Evolutionary conservation across 73 alveolate genomes (phyloP).

Genomic region (Halteria grandinella): DNA sequence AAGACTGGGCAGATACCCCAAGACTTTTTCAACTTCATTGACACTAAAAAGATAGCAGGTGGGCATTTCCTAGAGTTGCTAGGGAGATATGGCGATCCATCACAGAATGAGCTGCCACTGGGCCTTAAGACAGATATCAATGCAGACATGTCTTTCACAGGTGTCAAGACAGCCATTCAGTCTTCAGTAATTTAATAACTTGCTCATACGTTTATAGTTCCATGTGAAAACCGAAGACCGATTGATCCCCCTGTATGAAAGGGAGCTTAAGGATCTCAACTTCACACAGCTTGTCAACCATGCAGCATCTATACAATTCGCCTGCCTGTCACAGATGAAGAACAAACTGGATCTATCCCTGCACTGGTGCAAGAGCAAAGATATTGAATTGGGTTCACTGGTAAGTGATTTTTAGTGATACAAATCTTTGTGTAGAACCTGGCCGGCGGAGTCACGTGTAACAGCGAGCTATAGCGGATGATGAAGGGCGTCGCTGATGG

Average conservation of each 20-base stretch:
- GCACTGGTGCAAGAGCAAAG: neutral
- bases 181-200: neutral
- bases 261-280: neutral
- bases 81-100: conserved; percentile 41
- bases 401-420: neutral
- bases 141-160: conserved; percentile 49
- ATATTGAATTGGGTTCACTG: conserved; percentile 2
- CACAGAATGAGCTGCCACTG: conserved; percentile 19
- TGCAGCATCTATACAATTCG: neutral
- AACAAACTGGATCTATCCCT: conserved; percentile 16
- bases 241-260: conserved; percentile 22
- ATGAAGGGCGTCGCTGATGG: conserved; percentile 8
- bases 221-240: conserved; percentile 14
- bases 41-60: conserved; percentile 6
- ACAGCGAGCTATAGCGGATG: neutral
- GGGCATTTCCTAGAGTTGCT: conserved; percentile 29
- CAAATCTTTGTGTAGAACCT: neutral
- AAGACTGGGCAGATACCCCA: conserved; percentile 24
- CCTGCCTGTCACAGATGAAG: neutral
- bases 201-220: neutral
- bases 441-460: conserved; percentile 46
- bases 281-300: neutral
- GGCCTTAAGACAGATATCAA: conserved; percentile 25
- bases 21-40: conserved; percentile 31
- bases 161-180: conserved; percentile 16